Conservation (phyloP, 2,329 filamentous ascomycete genomes). For the Cyphellophora europaea region DNA sequence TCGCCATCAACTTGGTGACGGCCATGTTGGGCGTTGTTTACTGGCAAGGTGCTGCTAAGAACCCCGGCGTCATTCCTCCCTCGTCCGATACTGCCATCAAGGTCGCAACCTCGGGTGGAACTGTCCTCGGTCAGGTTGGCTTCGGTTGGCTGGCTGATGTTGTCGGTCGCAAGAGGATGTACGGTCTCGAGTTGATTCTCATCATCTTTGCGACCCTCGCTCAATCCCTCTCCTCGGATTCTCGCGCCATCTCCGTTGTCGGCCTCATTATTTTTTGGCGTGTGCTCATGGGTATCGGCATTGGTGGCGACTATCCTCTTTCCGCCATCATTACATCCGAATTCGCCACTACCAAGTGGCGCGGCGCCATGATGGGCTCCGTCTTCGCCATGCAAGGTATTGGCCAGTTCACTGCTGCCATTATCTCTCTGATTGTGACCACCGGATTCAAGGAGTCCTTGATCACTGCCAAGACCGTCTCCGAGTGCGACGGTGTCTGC, state of each 20-base stretch:
- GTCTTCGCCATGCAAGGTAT: conserved; percentile 85
- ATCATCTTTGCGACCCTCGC: conserved; percentile 72
- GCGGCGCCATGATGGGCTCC: conserved; percentile 77
- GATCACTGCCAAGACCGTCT: conserved; percentile 38
- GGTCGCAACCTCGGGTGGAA: conserved; percentile 72
- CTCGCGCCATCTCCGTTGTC: conserved; percentile 50
- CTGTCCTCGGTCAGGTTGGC: conserved; percentile 70
- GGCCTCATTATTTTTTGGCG: conserved; percentile 65
- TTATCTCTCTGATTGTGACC: conserved; percentile 67
- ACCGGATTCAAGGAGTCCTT: conserved; percentile 61
- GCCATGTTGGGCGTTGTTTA: conserved; percentile 73
- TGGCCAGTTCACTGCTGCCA: conserved; percentile 65
- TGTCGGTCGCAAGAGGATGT: conserved; percentile 74
- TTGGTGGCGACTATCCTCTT: conserved; percentile 75
- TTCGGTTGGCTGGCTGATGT: conserved; percentile 73
- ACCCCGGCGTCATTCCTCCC: conserved; percentile 48
- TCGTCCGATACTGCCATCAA: conserved; percentile 74
- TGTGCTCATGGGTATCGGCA: conserved; percentile 69
- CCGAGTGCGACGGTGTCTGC: conserved; percentile 54
- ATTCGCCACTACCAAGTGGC: conserved; percentile 76
- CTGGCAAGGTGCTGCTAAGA: conserved; percentile 47
- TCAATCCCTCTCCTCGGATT: conserved; percentile 57
- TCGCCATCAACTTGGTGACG: conserved; percentile 64
- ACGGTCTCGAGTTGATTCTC: conserved; percentile 69
- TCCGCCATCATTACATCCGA: conserved; percentile 46